A percentile compares a stretch with the other conserved stretches of the same genome.
Evolutionary conservation across 225 moss, liverwort and hornwort genomes (phyloP).

Genomic region (Antitrichia curtipendula): DNA sequence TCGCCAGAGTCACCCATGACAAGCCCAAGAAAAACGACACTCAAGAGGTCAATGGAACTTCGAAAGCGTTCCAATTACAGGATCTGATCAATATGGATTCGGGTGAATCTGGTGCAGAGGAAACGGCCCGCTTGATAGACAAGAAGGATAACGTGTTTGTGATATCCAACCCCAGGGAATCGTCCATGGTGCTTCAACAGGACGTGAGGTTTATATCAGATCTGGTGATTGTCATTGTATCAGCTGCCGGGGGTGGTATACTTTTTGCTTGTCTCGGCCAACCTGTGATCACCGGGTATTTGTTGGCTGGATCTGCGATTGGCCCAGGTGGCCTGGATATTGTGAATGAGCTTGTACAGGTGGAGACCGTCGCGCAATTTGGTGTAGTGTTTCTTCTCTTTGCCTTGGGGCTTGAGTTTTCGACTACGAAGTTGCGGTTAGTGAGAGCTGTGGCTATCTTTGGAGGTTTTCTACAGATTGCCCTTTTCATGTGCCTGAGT

Average conservation of each 20-base stretch:
- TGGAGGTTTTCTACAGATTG: conserved; percentile 84
- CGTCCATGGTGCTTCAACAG: conserved; percentile 97
- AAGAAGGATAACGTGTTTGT: conserved; percentile 97
- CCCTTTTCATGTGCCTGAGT: conserved; percentile 95
- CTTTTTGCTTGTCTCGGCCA: conserved; percentile 87
- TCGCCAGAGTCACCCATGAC: conserved; percentile 88
- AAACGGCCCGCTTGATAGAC: conserved; percentile 78
- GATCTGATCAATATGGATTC: conserved; percentile 86
- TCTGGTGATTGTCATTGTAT: conserved; percentile 90
- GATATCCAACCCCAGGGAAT: conserved; percentile 85
- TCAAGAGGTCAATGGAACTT: conserved; percentile 69
- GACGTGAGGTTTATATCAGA: conserved; percentile 95
- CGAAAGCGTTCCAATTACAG: conserved; percentile 69
- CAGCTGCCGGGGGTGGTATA: conserved; percentile 95
- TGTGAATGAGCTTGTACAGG: conserved; percentile 96
- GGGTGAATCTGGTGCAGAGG: conserved; percentile 81
- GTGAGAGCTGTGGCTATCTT: conserved; percentile 82
- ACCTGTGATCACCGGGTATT: conserved; percentile 96
- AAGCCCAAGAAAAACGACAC: conserved; percentile 94
- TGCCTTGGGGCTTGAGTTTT: conserved; percentile 91
- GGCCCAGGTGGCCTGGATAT: conserved; percentile 97
- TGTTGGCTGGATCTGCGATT: conserved; percentile 93
- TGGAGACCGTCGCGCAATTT: conserved; percentile 95
- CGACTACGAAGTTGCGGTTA: conserved; percentile 73
- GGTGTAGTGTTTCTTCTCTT: conserved; percentile 97